These are phyloP conservation scores for Kwoniella heveanensis DNA, from an alignment of 768 basidiomycete species.

Conservation along the genomic window DNA sequence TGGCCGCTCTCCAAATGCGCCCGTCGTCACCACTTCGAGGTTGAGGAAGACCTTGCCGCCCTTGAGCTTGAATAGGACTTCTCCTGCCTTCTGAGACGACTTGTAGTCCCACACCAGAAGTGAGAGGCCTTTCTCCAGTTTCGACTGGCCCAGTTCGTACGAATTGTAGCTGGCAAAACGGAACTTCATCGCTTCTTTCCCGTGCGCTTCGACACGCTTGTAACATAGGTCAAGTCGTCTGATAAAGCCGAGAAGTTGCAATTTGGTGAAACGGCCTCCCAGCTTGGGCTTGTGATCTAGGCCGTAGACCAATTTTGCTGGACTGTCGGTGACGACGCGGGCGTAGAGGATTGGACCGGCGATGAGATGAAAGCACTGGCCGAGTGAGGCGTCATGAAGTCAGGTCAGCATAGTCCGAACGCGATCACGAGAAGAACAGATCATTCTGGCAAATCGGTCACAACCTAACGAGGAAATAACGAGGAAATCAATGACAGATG, in stretches of 20 bases:
- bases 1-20: neutral
- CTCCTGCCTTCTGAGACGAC: neutral
- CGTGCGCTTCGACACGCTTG: neutral
- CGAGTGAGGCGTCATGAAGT: too few relatives aligned
- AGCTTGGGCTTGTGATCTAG: neutral
- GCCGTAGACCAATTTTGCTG: neutral
- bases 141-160: neutral
- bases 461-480: too few relatives aligned
- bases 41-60: neutral
- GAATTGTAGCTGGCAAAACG: neutral
- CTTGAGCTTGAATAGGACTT: neutral
- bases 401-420: too few relatives aligned
- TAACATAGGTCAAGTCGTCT: neutral
- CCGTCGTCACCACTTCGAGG: neutral
- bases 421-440: too few relatives aligned
- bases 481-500: too few relatives aligned
- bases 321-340: neutral
- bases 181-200: slow-evolving; percentile 1
- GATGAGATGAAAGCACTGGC: slow-evolving; percentile 7
- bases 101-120: neutral
- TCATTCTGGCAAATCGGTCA: too few relatives aligned
- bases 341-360: slow-evolving; percentile 10
- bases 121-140: neutral
- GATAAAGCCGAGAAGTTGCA: slow-evolving; percentile 5
- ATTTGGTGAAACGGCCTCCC: slow-evolving; percentile 3